A percentile compares a stretch with the other conserved stretches of the same genome.
These are phyloP conservation scores for Tylopilus intermedius DNA, from an alignment of 768 basidiomycete genomes.

Conservation along the genomic window DNA sequence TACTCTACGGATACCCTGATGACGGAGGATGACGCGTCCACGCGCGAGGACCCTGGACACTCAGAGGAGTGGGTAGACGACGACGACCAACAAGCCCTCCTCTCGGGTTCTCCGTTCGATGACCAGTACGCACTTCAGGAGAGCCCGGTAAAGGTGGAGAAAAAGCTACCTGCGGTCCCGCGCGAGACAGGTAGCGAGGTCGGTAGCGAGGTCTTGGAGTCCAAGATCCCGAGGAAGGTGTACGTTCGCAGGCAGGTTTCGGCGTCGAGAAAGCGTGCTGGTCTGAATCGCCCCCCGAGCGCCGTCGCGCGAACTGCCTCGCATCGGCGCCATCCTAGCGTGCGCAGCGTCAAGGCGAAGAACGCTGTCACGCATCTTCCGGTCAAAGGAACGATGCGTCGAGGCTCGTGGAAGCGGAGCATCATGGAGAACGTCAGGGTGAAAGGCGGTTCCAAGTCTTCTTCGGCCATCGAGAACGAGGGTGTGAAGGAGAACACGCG, in stretches of 20 bases:
- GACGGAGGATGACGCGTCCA: neutral
- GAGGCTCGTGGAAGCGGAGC: slow-evolving; percentile 25
- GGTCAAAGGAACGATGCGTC: slow-evolving; percentile 22
- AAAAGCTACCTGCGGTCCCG: slow-evolving; percentile 14
- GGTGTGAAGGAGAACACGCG: neutral
- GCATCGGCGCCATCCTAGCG: slow-evolving; percentile 12
- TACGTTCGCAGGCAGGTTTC: slow-evolving; percentile 16
- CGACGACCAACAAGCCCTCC: slow-evolving; percentile 21
- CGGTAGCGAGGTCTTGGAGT: slow-evolving; percentile 1
- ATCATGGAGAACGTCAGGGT: slow-evolving; percentile 16
- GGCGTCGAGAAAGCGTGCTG: slow-evolving; percentile 5
- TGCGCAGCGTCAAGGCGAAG: slow-evolving; percentile 14
- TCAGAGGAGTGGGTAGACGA: slow-evolving; percentile 25
- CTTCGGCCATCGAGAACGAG: slow-evolving; percentile 14
- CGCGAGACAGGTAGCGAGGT: neutral
- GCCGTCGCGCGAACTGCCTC: slow-evolving; percentile 9
- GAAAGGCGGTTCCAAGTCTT: slow-evolving; percentile 8
- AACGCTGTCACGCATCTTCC: neutral
- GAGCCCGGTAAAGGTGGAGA: slow-evolving; percentile 9
- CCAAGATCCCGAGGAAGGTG: slow-evolving; percentile 22
- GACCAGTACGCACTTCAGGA: slow-evolving; percentile 17
- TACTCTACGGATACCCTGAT: slow-evolving; percentile 16
- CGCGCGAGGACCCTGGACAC: slow-evolving; percentile 7
- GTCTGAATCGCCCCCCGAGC: neutral
- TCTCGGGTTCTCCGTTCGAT: slow-evolving; percentile 21